Evolutionary conservation across 352 stramenopile genomes (phyloP).

Genomic region (Pythium grandisporangium): DNA sequence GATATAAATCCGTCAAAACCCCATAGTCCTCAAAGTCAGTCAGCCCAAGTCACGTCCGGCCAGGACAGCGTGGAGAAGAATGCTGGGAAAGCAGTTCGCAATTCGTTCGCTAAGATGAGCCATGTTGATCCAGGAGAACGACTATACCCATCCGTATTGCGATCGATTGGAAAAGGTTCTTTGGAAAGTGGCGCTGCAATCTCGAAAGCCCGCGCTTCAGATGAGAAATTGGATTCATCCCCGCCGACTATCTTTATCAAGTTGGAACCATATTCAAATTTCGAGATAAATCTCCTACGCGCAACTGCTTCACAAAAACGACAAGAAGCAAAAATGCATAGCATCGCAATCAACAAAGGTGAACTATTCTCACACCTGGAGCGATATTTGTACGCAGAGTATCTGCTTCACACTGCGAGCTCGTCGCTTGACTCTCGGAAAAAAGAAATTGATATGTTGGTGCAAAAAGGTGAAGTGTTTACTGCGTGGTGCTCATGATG

Average conservation of each 20-base stretch:
- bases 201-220: slow-evolving; percentile 2
- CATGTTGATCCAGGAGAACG: background rate
- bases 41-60: too few species aligned
- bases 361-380: slow-evolving; percentile 66
- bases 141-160: slow-evolving; percentile 17
- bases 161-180: slow-evolving; percentile 10
- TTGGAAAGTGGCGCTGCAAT: too few species aligned
- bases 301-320: slow-evolving; percentile 69
- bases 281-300: slow-evolving; percentile 75
- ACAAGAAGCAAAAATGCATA: slow-evolving; percentile 78
- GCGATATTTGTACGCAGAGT: slow-evolving; percentile 71
- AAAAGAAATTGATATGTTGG: slow-evolving; percentile 45
- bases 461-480: slow-evolving; percentile 57
- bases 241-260: slow-evolving; percentile 68
- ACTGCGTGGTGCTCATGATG: too few species aligned
- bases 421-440: slow-evolving; percentile 48
- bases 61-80: background rate
- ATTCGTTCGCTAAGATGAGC: slow-evolving; percentile 30
- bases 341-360: slow-evolving; percentile 75
- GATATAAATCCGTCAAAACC: too few species aligned
- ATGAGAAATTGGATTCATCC: too few species aligned
- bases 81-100: slow-evolving; percentile 28
- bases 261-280: slow-evolving; percentile 73
- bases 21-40: too few species aligned
- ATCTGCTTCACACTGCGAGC: slow-evolving; percentile 61